Conservation (phyloP, 495 filamentous ascomycete species). For the Talaromyces borbonicus region DNA sequence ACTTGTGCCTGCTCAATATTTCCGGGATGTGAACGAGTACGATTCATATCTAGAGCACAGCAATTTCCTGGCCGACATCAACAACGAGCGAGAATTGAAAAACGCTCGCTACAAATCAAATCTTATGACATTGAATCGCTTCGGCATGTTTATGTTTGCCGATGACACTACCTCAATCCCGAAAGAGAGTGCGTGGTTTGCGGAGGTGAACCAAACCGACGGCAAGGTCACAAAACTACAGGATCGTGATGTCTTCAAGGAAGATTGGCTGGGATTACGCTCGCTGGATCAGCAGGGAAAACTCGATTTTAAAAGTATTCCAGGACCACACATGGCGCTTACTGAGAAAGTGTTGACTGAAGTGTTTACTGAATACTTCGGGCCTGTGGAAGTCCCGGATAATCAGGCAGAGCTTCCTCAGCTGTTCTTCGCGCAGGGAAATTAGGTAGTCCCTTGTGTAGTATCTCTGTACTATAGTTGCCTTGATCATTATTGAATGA, state of each 20-base stretch:
- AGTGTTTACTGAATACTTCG: slow-evolving; percentile 64
- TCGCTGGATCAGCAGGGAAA: slow-evolving; percentile 69
- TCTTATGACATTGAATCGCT: slow-evolving; percentile 57
- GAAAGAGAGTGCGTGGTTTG: slow-evolving; percentile 87
- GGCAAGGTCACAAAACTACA: slow-evolving; percentile 54
- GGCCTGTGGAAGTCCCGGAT: slow-evolving; percentile 19
- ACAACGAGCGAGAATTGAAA: slow-evolving; percentile 76
- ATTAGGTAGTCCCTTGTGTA: neutral
- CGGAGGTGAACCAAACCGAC: slow-evolving; percentile 64
- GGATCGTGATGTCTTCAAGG: slow-evolving; percentile 66
- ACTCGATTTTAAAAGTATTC: slow-evolving; percentile 57
- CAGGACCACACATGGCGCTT: slow-evolving; percentile 80
- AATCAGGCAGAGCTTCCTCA: neutral
- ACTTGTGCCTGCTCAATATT: slow-evolving; percentile 94
- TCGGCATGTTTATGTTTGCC: slow-evolving; percentile 85
- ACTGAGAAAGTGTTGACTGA: slow-evolving; percentile 53
- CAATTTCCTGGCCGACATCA: slow-evolving; percentile 97
- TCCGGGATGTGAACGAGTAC: slow-evolving; percentile 61
- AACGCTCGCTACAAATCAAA: slow-evolving; percentile 66
- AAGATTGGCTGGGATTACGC: slow-evolving; percentile 92
- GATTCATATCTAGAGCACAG: slow-evolving; percentile 70
- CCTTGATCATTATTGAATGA: too few species aligned
- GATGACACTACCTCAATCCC: slow-evolving; percentile 82
- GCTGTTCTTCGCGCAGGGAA: neutral
- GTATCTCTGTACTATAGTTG: too few species aligned